A percentile compares a stretch with the other conserved stretches of the same genome.
Conservation (phyloP, 306 rosid species). For the Alnus glutinosa region DNA sequence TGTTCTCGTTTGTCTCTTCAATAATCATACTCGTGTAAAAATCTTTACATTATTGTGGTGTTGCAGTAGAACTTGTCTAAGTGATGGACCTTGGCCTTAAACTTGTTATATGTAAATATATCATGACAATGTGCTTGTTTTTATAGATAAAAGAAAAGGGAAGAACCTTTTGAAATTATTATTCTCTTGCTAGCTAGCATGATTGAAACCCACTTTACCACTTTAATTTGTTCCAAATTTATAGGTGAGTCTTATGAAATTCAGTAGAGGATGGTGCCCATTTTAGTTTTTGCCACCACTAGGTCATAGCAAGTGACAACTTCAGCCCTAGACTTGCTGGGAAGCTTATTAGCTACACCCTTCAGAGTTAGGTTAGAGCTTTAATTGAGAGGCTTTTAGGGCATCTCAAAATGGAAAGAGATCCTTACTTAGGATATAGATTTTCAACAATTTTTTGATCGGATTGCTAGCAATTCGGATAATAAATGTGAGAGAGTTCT, state of each 20-base stretch:
- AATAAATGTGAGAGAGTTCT: no score
- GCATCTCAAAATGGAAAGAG: no score
- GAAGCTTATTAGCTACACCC: no score
- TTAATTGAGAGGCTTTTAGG: no score
- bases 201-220: background rate
- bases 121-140: background rate
- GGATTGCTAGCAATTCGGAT: no score
- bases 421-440: no score
- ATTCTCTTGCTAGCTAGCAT: background rate
- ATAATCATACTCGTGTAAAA: background rate
- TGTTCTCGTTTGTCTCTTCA: background rate
- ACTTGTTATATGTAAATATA: conserved; percentile 3
- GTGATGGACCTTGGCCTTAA: background rate
- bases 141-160: background rate
- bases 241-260: no score
- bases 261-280: background rate
- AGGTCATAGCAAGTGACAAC: no score
- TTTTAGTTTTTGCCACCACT: no score
- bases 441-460: no score
- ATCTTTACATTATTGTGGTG: background rate
- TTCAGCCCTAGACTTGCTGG: no score
- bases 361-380: no score
- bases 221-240: background rate
- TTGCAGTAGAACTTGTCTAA: background rate
- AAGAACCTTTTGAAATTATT: background rate